Evolutionary conservation across 176 grass and related monocot genomes (phyloP), one percentile per base, ranked within the genome.

Genomic region (Eragrostis curvula): DNA sequence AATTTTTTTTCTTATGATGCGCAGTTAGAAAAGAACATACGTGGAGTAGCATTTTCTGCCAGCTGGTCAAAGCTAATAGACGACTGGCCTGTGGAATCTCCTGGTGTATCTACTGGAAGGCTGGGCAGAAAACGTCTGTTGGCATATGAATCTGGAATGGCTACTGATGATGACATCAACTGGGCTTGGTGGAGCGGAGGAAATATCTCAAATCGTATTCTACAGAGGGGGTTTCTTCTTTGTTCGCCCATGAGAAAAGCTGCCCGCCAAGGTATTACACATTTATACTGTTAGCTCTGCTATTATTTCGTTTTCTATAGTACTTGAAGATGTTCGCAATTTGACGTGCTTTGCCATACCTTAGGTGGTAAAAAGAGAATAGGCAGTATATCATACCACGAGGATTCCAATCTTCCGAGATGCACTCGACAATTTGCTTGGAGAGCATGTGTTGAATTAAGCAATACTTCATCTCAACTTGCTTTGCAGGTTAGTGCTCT

Each of bases 21-120:
- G 85, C 91, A 96, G 97, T 62, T 99, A 85, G 97, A 99, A 85
- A 90, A 80, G 72, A 96, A 89, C 79, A 92, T 99, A 68, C 89
- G 91, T 75, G 87, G 76, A 79, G 87, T 99, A 79, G 85, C 93
- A 73, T 91, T 99, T 77, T 92, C 83, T 76, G 74, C 82, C 80
- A 89, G 79, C 43, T 99, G 97, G 97, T 90, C 91, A 45, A 99
- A 94, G 80, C 77, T 91, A 61, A 73, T 90, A 46, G 91, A 93
- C 66, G 93, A 96, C 48, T 89, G 91, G 73, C 86, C 87, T 47
- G 42, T 81, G 39, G 85, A 92, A 77, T 88, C 83, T 79, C 81
- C 91, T 78, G 75, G 84, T 83, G 48, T 67, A 72, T 79, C 68
- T 40, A 25, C 27, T 24, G 91, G 93, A 82, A 96, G 73, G 80